Base-by-base conservation (phyloP, 805 yeast species). In the Suhomyces sp. region DNA sequence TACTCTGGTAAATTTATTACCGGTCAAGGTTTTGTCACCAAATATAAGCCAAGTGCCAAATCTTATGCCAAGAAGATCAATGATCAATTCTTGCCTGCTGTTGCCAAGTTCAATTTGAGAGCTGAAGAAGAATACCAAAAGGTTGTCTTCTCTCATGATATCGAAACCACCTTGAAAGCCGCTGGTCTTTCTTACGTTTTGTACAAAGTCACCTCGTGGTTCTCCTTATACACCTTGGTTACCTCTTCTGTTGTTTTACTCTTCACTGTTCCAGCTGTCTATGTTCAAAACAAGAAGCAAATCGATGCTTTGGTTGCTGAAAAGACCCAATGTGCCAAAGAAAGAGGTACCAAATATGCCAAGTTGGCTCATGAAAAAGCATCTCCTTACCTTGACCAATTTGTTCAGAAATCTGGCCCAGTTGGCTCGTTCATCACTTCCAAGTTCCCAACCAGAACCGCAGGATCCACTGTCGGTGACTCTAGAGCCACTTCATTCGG, bases 21-120 rank as follows among this genome's bases (percentile, higher is more conserved):
- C 47, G 97, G 97, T 58, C 76, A 78, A 64, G 97, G 97, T 17
- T 78, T 92, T 56, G 85, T 93, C 54, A 80, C 91, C 55, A 82
- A 84, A 61, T 84, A 87, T 77, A 85, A 80, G 67, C 89, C 94
- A 50, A 73, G 81, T n/a, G 64, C 70, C 45, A 62, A 64, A 52
- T 60, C 76, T 5, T 63, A 60, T 52, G 71, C 79, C 62, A 60
- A 65, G 60, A 56, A 60, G 44, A 53, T 75, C 63, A 69, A 74
- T 56, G 64, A 73, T 20, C 55, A 69, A 48, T 61, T 65, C 49
- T 72, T 75, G 63, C 83, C 79, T 51, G 65, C 64, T 48, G 57
- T 80, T 49, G 75, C 79, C 51, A 67, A 72, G 53, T 69, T 75
- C 52, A 70, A 66, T 77, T 82, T 81, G 56, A 68, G 70, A 33